Base-by-base conservation (phyloP, 495 filamentous ascomycete genomes). In the Parathielavia appendiculata region DNA sequence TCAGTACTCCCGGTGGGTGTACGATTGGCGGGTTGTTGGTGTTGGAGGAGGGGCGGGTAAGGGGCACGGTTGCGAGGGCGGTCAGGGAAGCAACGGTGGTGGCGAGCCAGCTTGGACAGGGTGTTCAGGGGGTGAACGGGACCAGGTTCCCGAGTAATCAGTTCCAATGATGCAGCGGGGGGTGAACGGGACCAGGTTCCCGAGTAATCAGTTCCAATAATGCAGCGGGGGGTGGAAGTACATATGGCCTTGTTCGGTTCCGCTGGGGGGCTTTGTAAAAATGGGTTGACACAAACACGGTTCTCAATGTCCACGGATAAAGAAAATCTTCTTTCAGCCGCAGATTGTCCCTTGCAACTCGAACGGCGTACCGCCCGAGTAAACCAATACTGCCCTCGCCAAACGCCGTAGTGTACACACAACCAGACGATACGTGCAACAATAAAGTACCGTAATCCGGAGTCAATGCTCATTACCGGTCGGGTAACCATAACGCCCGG, bases 61-160 rank as follows among this genome's bases (percentile, higher is more conserved):
- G 88, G 59, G 84, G 84, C 0, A 83, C 82, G 8, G 79, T 91
- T 23, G 79, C 87, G 12, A 83, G 82, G 66, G 83, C 88, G 10
- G 83, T 92, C n/a, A 76, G 88, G 61, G 86, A 91, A 70, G 87
- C 89, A 38, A 87, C 89, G 7, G 81, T 87, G 16, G 85, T 89
- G 52, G 89, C 89, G 30, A 83, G 83, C 63, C 81, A 87, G 65
- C 71, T 91, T 23, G 89, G 89, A 6, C 77, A 82, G 63, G 77
- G 78, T 14, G 69, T 73, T 12, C 75, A 81, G 63, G 70, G 68
- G 32, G 72, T 76, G 7, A 80, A 72, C 56, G 72, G 73, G 46
- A 76, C 67, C 19, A 63, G 67, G 48, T 68, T 69, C 44, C 60
- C 53, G 22, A 38, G 59, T 0, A 58, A 16, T 26, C 56, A 62